A percentile compares a stretch with the other conserved stretches of the same genome.
phyloP scores from a whole-genome alignment of 345 rosid genomes.

The Gossypium arboreum region DNA sequence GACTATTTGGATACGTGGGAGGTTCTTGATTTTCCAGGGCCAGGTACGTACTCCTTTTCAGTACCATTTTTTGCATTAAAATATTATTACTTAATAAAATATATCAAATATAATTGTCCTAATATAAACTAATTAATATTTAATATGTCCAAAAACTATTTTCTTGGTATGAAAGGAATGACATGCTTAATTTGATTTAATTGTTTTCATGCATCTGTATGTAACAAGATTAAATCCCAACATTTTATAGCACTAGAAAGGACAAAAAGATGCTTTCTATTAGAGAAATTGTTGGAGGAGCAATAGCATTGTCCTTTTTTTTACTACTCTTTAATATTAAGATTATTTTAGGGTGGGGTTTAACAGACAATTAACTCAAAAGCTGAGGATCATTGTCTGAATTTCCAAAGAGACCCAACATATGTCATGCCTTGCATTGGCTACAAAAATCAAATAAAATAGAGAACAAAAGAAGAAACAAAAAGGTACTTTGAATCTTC shows the following conservation, averaged over 20 bases:
- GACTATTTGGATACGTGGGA: background rate
- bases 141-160: background rate
- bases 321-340: background rate
- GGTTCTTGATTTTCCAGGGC: background rate
- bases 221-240: background rate
- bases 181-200: no score
- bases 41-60: background rate
- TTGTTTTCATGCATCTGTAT: no score
- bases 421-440: constrained; percentile 1
- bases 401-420: constrained; percentile 2
- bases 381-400: background rate
- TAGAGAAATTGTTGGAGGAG: background rate
- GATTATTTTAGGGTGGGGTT: constrained; percentile 9
- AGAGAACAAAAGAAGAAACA: background rate
- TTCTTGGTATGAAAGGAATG: background rate
- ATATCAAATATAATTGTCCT: no score
- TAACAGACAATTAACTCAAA: background rate
- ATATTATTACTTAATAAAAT: background rate
- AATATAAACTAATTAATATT: background rate
- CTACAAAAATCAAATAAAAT: background rate
- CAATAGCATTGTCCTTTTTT: background rate
- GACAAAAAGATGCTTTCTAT: background rate
- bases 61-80: constrained; percentile 8
- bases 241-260: background rate
- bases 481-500: background rate